Evolutionary conservation across 2,329 filamentous ascomycete genomes (phyloP).

Genomic region (Sclerotinia spermophila): DNA sequence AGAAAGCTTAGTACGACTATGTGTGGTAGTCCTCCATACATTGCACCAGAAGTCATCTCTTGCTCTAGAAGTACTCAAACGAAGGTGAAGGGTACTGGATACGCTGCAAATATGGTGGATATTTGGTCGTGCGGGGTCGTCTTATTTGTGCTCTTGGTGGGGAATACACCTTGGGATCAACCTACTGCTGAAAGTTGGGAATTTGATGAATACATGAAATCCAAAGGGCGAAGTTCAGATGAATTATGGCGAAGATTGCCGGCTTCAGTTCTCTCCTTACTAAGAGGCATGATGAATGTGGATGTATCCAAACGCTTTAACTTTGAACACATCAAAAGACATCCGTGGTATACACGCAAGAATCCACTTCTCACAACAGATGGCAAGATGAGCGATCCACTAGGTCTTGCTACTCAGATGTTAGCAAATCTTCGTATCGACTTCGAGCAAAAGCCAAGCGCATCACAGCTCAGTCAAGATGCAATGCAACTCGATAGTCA

Average conservation of each 20-base stretch:
- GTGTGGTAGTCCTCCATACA: conserved; percentile 94
- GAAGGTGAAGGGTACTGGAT: conserved; percentile 55
- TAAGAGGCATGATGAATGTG: conserved; percentile 90
- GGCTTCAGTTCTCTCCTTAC: conserved; percentile 67
- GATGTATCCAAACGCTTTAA: conserved; percentile 72
- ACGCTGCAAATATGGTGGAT: conserved; percentile 77
- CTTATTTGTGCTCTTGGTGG: conserved; percentile 90
- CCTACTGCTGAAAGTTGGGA: conserved; percentile 84
- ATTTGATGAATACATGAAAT: conserved; percentile 80
- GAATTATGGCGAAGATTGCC: conserved; percentile 82
- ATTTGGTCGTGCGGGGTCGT: conserved; percentile 98
- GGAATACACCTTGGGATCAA: conserved; percentile 97
- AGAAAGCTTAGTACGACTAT: conserved; percentile 81
- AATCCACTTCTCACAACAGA: conserved; percentile 74
- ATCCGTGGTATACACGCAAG: conserved; percentile 88
- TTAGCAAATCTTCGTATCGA: conserved; percentile 87
- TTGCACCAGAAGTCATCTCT: conserved; percentile 82
- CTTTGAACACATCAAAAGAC: conserved; percentile 80
- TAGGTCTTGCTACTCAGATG: conserved; percentile 90
- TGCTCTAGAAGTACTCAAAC: conserved; percentile 45
- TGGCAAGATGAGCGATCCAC: conserved; percentile 72
- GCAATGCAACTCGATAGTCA: conserved; percentile 66
- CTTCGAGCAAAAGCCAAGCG: conserved; percentile 62
- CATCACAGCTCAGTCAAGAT: conserved; percentile 44
- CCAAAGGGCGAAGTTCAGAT: conserved; percentile 76